Evolutionary conservation across 306 rosid genomes (phyloP).

Genomic region (Castanea mollissima): DNA sequence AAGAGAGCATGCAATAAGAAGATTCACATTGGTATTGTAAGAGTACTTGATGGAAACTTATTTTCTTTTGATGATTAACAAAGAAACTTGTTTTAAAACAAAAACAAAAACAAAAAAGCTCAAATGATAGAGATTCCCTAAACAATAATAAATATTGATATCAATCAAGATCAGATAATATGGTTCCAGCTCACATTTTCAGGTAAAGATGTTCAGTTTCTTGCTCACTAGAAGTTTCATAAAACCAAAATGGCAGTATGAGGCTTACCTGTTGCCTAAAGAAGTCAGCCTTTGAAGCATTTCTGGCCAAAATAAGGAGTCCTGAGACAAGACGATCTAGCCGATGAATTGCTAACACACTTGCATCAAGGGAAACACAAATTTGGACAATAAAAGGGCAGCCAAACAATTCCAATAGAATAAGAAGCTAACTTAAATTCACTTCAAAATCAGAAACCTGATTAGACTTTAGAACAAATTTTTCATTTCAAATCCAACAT

Average conservation of each 20-base stretch:
- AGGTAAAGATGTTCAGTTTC: neutral
- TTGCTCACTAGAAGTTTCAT: neutral
- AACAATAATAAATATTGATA: too few relatives aligned
- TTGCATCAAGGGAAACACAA: constrained; percentile 54
- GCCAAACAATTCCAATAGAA: constrained; percentile 11
- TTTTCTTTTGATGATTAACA: too few relatives aligned
- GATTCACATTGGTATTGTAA: neutral
- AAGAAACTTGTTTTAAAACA: too few relatives aligned
- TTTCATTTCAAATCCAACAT: neutral
- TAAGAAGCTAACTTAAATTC: constrained; percentile 5
- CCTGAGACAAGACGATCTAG: constrained; percentile 96
- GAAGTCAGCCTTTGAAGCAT: constrained; percentile 71
- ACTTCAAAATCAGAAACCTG: constrained; percentile 3
- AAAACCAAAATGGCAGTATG: neutral
- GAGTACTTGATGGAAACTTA: neutral
- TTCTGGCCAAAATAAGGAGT: constrained; percentile 93
- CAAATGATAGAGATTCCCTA: too few relatives aligned
- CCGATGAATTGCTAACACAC: constrained; percentile 74
- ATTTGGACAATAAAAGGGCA: constrained; percentile 8
- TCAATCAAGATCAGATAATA: neutral
- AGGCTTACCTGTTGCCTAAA: constrained; percentile 82
- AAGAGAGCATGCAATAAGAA: neutral
- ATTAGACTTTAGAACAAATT: neutral
- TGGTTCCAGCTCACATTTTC: neutral
- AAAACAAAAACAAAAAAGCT: too few relatives aligned